Evolutionary conservation across 169 alveolate species (phyloP), one percentile per base, ranked within the genome.

Genomic region (Cryptosporidium ryanae): DNA sequence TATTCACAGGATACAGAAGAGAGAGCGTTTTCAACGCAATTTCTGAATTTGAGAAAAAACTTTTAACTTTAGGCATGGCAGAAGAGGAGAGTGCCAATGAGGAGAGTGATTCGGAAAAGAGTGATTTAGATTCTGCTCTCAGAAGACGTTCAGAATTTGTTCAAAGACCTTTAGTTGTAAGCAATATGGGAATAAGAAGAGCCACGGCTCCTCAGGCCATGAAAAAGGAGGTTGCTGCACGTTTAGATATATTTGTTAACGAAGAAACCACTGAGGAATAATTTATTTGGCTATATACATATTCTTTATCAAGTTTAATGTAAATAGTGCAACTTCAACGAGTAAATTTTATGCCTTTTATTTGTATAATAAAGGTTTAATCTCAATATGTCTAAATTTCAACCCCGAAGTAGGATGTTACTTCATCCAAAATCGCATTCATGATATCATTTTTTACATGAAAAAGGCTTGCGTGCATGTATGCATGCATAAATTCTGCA

Each of bases 31-130:
- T 76, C 25, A 61, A 61, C 57, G 31, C 64, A 15, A 61, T 76
- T 13, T 76, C 84, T 6, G 84, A 76, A 59, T 76, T 76, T 76
- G 84, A 76, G 57, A 61, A 76, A 59, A 76, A 76, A 43, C 29
- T 76, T 2, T 76, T 76, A n/a, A 76, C 71, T 15, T 6, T 76
- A 27, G 84, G 84, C 6, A 76, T 76, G 68, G 71, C 34, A 13
- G 84, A 59, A 27, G 84, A 76, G 27, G 27, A 31, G 17, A 59
- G 76, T 44, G 83, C 21, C 7, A 21, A 59, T n/a, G 84, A 18
- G 15, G 84, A 76, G 25, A 18, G 31, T 10, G 12, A 59, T 31
- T 27, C 54, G n/a, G 46, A 38, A 38, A 38, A 10, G 46, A 38
- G 46, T 38, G 46, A 38, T 38, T 38, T 38, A 6, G 46, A 38